A percentile compares a stretch with the other conserved stretches of the same genome.
phyloP scores from a whole-genome alignment of 2,329 filamentous ascomycete species.

The Dendryphion nanum region DNA sequence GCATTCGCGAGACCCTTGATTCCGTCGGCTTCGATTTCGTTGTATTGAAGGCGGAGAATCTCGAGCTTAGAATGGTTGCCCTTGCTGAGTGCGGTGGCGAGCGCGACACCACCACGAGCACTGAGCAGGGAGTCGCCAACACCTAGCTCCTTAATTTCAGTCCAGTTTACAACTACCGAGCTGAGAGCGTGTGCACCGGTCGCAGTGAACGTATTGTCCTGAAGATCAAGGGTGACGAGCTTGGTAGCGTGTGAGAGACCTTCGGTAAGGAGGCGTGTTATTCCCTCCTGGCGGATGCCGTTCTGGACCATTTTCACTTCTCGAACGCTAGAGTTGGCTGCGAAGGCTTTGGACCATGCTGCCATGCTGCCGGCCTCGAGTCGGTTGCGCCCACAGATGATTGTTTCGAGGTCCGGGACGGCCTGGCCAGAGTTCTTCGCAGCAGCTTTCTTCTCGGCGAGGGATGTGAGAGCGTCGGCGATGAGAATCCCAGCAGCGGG shows the following conservation, averaged over 20 bases:
- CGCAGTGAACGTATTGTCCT: conserved; percentile 95
- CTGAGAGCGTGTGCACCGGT: conserved; percentile 77
- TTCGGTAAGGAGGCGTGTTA: conserved; percentile 73
- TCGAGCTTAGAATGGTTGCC: conserved; percentile 79
- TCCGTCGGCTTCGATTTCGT: conserved; percentile 81
- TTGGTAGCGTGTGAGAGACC: conserved; percentile 70
- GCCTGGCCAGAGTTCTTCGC: conserved; percentile 69
- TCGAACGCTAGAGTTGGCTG: conserved; percentile 76
- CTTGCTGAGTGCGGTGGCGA: conserved; percentile 70
- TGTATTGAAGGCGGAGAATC: conserved; percentile 83
- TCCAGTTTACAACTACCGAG: conserved; percentile 72
- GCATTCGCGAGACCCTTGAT: conserved; percentile 68
- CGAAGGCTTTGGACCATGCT: conserved; percentile 87
- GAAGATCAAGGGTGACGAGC: conserved; percentile 79
- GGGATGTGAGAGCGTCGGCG: conserved; percentile 78
- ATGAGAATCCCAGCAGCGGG: conserved; percentile 87
- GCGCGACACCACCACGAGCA: conserved; percentile 69
- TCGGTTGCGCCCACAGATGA: conserved; percentile 93
- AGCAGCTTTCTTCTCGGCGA: conserved; percentile 80
- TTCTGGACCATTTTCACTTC: conserved; percentile 98
- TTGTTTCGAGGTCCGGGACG: conserved; percentile 86
- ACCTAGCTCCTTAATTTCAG: conserved; percentile 74
- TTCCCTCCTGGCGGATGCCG: conserved; percentile 91
- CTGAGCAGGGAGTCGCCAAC: conserved; percentile 85
- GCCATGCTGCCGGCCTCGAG: conserved; percentile 95